These are phyloP conservation scores for Xerocomellus amylosporus DNA, from an alignment of 768 basidiomycete species.

Conservation along the genomic window DNA sequence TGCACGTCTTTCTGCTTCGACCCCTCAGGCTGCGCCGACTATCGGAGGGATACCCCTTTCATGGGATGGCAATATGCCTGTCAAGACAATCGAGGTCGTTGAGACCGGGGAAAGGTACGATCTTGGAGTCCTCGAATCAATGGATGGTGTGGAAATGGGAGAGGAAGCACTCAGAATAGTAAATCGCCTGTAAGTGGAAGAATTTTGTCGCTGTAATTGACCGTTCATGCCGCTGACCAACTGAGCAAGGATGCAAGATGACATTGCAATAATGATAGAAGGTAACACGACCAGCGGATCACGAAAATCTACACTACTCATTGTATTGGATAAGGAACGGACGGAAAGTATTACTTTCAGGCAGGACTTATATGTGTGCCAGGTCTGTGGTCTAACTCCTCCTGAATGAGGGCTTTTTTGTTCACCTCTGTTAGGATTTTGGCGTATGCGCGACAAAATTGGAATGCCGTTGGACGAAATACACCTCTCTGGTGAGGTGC, in stretches of 20 bases:
- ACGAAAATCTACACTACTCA: background rate
- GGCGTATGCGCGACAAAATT: conserved; percentile 80
- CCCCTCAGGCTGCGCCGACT: conserved; percentile 7
- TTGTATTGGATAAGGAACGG: conserved; percentile 42
- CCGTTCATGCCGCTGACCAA: background rate
- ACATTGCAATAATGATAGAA: conserved; percentile 61
- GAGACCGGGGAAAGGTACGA: conserved; percentile 52
- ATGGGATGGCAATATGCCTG: conserved; percentile 44
- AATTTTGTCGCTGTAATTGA: background rate
- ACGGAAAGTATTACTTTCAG: conserved; percentile 75
- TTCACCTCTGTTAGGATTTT: conserved; percentile 49
- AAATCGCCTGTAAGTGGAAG: conserved; percentile 54
- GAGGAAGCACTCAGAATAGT: conserved; percentile 62
- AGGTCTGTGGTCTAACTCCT: conserved; percentile 38
- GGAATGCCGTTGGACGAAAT: conserved; percentile 73
- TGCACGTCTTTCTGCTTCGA: conserved; percentile 33
- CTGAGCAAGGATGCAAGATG: conserved; percentile 48
- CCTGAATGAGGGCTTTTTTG: background rate
- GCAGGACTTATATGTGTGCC: conserved; percentile 68
- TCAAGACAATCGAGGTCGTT: conserved; percentile 53
- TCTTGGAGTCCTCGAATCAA: conserved; percentile 39
- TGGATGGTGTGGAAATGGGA: conserved; percentile 27
- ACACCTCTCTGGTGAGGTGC: conserved; percentile 62
- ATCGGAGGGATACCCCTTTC: conserved; percentile 32
- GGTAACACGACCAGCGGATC: conserved; percentile 29